Percentiles rank a stretch among this genome's conserved stretches.
Conservation (phyloP, 2,329 filamentous ascomycete species). For the Ceratocystiopsis sp. region DNA sequence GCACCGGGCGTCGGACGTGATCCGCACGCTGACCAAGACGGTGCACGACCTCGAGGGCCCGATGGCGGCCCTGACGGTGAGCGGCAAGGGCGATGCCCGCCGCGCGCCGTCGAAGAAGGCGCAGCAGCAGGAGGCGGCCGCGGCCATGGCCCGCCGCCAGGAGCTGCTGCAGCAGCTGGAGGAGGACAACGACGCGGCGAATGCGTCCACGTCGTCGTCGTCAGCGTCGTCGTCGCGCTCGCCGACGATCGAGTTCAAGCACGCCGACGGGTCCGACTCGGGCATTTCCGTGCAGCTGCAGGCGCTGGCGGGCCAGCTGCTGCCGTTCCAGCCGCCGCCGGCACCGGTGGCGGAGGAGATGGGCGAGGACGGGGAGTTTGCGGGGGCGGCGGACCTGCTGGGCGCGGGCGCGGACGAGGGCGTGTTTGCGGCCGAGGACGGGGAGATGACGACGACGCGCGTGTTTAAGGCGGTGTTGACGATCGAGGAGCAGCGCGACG, state of each 20-base stretch:
- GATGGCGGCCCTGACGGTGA: conserved; percentile 34
- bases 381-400: conserved; percentile 1
- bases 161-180: conserved; percentile 6
- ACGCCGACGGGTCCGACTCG: conserved; percentile 37
- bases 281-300: conserved; percentile 50
- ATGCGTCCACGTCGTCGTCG: not conserved
- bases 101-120: too few relatives aligned
- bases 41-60: conserved; percentile 42
- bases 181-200: conserved; percentile 1
- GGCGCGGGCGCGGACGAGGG: conserved; percentile 10
- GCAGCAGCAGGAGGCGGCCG: conserved; percentile 22
- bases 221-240: too few relatives aligned
- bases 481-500: conserved; percentile 47
- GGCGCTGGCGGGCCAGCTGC: conserved; percentile 50
- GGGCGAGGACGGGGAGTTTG: conserved; percentile 26
- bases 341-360: conserved; percentile 43
- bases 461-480: conserved; percentile 49
- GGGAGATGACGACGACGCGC: conserved; percentile 27
- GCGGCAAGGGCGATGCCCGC: conserved; percentile 5
- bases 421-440: conserved; percentile 12
- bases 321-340: conserved; percentile 76
- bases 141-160: too few relatives aligned
- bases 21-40: conserved; percentile 46
- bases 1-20: conserved; percentile 40
- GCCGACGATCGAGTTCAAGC: conserved; percentile 31